Base-by-base conservation (phyloP, 2,329 filamentous ascomycete genomes). In the Fonsecaea pedrosoi region DNA sequence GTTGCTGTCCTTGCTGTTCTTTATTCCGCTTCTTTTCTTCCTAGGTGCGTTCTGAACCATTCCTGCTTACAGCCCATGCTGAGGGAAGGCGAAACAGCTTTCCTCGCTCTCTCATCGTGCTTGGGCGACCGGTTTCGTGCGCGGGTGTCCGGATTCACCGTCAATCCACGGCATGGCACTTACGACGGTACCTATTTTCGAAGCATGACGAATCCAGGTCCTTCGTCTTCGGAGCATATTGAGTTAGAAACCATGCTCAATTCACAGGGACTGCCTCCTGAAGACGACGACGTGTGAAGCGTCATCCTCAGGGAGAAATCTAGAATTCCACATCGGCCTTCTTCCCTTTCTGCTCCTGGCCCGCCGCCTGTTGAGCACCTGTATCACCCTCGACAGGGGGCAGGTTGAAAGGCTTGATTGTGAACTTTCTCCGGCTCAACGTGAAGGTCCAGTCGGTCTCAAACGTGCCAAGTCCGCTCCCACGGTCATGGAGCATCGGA, bases 391-490 rank as follows among this genome's bases (percentile, higher is more conserved):
- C 91, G 48, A 94, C 83, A 0, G 95, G 95, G 32, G 95, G 95
- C 53, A 99, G 82, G 76, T 91, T 95, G 78, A 93, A 97, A 0
- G 93, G 92, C 73, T 90, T 91, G 70, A 99, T 92, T 45, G 92
- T 86, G 71, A 99, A 88, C 60, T 92, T 94, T 73, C 86, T 89
- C 73, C 92, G 85, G 77, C 92, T 97, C 60, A 99, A 80, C 68
- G 89, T 94, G 77, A 99, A 99, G 4, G 93, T 93, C 78, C 97
- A 86, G 78, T 97, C 93, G 74, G 96, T 92, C 30, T 91, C 89
- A 62, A 90, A 85, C 69, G 88, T 88, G 65, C 86, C 86, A 45
- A 86, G 85, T 9, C 88, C 89, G 13, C 92, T 92, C 1, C 95
- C 94, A 71, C 91, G 92, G 76, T 98, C 94, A 67, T 96, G 92